Evolutionary conservation across 2,329 filamentous ascomycete genomes (phyloP).

Genomic region (Phyllosticta capitalensis): DNA sequence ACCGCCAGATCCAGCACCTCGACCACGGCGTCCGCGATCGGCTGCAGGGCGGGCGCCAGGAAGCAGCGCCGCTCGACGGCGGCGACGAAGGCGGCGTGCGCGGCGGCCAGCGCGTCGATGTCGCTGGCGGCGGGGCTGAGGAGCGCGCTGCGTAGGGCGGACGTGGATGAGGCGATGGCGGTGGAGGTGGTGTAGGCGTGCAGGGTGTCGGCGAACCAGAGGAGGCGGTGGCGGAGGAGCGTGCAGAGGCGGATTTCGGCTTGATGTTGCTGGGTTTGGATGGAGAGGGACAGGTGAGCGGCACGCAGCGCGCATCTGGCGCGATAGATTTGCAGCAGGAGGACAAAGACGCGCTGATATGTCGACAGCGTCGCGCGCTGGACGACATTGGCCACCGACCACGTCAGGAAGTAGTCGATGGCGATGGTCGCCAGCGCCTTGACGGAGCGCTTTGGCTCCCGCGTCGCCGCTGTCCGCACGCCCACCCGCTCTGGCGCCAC

Average conservation of each 20-base stretch:
- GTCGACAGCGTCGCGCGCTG: conserved; percentile 51
- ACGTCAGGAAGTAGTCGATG: conserved; percentile 52
- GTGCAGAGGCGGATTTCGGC: conserved; percentile 19
- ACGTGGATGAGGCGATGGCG: conserved; percentile 54
- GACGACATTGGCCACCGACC: conserved; percentile 62
- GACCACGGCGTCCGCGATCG: conserved; percentile 64
- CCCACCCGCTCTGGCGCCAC: conserved; percentile 55
- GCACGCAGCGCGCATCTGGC: conserved; percentile 57
- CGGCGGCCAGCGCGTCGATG: conserved; percentile 69
- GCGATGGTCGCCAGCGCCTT: conserved; percentile 53
- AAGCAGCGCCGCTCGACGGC: conserved; percentile 59
- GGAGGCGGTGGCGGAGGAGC: conserved; percentile 54
- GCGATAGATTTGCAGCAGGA: conserved; percentile 69
- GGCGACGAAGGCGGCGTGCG: conserved; percentile 56
- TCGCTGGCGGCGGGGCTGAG: conserved; percentile 47
- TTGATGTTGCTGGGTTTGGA: conserved; percentile 21
- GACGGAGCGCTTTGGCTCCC: conserved; percentile 44
- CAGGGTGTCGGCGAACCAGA: conserved; percentile 69
- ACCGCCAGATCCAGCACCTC: conserved; percentile 67
- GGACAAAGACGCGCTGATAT: conserved; percentile 65
- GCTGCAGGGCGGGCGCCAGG: conserved; percentile 56
- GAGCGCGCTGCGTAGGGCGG: conserved; percentile 49
- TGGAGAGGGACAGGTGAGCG: conserved; percentile 21
- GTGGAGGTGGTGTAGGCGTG: conserved; percentile 68
- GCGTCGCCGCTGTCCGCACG: conserved; percentile 42